Conservation (phyloP, 1,284 basidiomycete species). For the Cryptococcus jaspeensis region DNA sequence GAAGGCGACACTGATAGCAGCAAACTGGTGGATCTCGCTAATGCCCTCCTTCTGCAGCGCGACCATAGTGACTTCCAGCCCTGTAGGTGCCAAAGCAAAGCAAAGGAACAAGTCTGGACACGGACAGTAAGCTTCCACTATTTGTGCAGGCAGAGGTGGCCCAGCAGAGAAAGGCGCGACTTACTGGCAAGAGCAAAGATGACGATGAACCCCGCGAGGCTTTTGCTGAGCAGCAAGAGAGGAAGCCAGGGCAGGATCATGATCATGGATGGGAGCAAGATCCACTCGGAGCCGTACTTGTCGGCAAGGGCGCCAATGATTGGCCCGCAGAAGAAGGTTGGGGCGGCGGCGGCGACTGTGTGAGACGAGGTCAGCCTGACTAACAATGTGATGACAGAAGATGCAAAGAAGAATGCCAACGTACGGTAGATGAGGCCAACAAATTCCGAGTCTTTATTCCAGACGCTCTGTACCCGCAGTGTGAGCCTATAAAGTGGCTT, state of each 20-base stretch:
- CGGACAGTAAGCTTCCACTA: not conserved
- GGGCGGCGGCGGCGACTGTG: slow-evolving; percentile 62
- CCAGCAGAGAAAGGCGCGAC: not conserved
- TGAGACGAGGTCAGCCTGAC: no score
- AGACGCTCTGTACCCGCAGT: slow-evolving; percentile 62
- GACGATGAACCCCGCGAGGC: slow-evolving; percentile 62
- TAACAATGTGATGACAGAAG: not conserved
- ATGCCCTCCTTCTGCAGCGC: slow-evolving; percentile 34
- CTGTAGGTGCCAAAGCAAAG: slow-evolving; percentile 25
- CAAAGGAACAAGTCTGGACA: slow-evolving; percentile 23
- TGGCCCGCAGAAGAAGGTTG: slow-evolving; percentile 61
- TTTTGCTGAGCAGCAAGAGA: slow-evolving; percentile 58
- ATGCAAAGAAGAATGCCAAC: slow-evolving; percentile 3
- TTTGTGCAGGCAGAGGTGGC: not conserved
- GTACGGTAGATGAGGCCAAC: slow-evolving; percentile 67
- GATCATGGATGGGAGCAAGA: slow-evolving; percentile 57
- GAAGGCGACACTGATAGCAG: slow-evolving; percentile 46
- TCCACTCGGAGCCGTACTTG: slow-evolving; percentile 61
- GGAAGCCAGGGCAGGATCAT: slow-evolving; percentile 67
- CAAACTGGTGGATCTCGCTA: slow-evolving; percentile 40
- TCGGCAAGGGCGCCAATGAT: slow-evolving; percentile 65
- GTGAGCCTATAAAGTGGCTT: slow-evolving; percentile 58
- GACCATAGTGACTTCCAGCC: slow-evolving; percentile 31
- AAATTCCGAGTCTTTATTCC: slow-evolving; percentile 60
- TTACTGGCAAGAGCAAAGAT: slow-evolving; percentile 19